A percentile compares a stretch with the other conserved stretches of the same genome.
These are phyloP conservation scores for Thuidium tamariscinum DNA, from an alignment of 225 moss, liverwort and hornwort species.

Conservation along the genomic window DNA sequence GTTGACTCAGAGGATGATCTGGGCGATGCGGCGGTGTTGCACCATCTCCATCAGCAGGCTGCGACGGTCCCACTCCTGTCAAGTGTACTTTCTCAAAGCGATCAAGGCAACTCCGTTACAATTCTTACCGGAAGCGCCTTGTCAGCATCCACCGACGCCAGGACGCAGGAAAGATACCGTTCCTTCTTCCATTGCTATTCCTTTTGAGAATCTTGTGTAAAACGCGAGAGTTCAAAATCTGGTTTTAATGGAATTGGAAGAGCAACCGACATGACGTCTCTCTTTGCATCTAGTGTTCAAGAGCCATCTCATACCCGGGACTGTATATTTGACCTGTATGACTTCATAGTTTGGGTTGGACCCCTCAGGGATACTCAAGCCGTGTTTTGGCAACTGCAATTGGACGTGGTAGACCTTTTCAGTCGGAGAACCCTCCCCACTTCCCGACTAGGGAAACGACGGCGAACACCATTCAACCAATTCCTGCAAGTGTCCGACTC, in stretches of 20 bases:
- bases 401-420: background rate
- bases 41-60: background rate
- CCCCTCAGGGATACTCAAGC: rapidly evolving
- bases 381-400: background rate
- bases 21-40: background rate
- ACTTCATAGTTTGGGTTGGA: background rate
- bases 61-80: background rate
- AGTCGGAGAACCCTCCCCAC: background rate
- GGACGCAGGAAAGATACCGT: background rate
- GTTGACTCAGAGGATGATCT: background rate
- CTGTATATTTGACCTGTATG: rapidly evolving
- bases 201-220: rapidly evolving
- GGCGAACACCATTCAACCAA: background rate
- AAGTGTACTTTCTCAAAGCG: too few relatives aligned
- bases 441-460: background rate
- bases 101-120: background rate
- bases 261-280: rapidly evolving
- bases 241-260: too few relatives aligned
- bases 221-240: too few relatives aligned
- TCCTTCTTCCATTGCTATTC: background rate
- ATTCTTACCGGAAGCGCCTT: background rate
- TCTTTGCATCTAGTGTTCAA: too few relatives aligned
- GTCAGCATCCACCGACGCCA: background rate
- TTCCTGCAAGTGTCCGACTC: background rate
- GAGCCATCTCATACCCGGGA: too few relatives aligned